Evolutionary conservation across 495 filamentous ascomycete genomes (phyloP).

Genomic region (Antarctomyces pellizariae): DNA sequence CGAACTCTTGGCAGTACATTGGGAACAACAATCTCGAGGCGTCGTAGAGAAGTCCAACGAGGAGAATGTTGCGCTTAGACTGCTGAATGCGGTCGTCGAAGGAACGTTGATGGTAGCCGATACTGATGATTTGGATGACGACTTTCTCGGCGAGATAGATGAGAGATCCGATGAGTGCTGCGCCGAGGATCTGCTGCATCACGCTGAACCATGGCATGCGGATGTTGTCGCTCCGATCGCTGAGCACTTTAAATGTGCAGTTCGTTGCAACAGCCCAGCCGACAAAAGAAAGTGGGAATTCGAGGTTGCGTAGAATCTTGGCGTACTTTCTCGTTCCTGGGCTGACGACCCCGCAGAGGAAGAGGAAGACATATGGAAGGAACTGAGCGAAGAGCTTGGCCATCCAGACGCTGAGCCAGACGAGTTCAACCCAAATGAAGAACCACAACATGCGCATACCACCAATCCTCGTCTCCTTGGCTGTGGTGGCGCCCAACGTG

Average conservation of each 20-base stretch:
- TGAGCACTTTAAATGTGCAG: slow-evolving; percentile 52
- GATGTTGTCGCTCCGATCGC: slow-evolving; percentile 19
- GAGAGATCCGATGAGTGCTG: slow-evolving; percentile 48
- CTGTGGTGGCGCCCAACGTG: slow-evolving; percentile 22
- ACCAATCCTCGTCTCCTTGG: slow-evolving; percentile 28
- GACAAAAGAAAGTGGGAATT: slow-evolving; percentile 71
- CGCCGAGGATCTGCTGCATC: slow-evolving; percentile 53
- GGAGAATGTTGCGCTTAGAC: slow-evolving; percentile 60
- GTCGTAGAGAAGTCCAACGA: slow-evolving; percentile 70
- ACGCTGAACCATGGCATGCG: slow-evolving; percentile 18
- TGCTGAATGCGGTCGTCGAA: slow-evolving; percentile 72
- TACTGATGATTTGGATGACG: slow-evolving; percentile 75
- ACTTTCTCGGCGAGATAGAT: slow-evolving; percentile 64
- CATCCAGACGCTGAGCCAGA: slow-evolving; percentile 76
- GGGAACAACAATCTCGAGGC: slow-evolving; percentile 74
- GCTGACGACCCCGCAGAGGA: slow-evolving; percentile 71
- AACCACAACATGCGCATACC: slow-evolving; percentile 52
- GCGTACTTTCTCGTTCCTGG: slow-evolving; percentile 86
- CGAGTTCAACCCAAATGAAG: slow-evolving; percentile 77
- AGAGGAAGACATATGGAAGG: slow-evolving; percentile 65
- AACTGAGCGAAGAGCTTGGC: slow-evolving; percentile 61
- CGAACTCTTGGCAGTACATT: slow-evolving; percentile 73
- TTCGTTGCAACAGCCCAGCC: slow-evolving; percentile 64
- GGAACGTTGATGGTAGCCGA: slow-evolving; percentile 85
- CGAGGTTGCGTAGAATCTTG: slow-evolving; percentile 49